These are phyloP conservation scores for Solanum gracilifrons DNA, from an alignment of 257 asterid species.

Conservation along the genomic window DNA sequence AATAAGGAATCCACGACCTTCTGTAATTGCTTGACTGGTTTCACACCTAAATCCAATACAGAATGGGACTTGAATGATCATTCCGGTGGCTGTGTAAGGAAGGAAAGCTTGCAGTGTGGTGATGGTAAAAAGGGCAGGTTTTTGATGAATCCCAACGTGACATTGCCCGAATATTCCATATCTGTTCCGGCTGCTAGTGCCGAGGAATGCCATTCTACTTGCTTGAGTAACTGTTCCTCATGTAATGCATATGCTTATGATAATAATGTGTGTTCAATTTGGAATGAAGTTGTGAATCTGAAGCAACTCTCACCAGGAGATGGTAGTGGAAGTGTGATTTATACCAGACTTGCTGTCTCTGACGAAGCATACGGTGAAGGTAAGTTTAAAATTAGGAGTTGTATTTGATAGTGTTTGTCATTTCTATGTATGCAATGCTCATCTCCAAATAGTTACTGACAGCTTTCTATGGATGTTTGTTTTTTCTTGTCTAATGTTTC, in stretches of 20 bases:
- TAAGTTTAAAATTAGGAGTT: neutral
- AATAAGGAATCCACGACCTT: slow-evolving; percentile 23
- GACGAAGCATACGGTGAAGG: neutral
- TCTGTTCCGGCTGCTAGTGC: neutral
- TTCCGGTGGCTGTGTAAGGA: slow-evolving; percentile 24
- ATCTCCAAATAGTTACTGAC: neutral
- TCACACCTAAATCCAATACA: neutral
- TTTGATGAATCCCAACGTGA: neutral
- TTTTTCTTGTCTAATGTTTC: neutral
- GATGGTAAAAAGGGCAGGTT: neutral
- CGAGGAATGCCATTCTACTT: neutral
- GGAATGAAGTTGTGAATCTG: neutral
- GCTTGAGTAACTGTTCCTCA: neutral
- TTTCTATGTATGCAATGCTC: neutral
- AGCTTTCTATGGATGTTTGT: neutral
- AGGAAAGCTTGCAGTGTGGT: neutral
- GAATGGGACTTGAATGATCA: slow-evolving; percentile 37
- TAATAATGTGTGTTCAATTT: neutral
- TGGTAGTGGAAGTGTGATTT: neutral
- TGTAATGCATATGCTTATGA: slow-evolving; percentile 2
- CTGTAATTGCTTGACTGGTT: slow-evolving; percentile 38
- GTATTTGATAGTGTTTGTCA: neutral
- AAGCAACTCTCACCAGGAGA: neutral
- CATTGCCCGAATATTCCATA: neutral
- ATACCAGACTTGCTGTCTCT: neutral